Evolutionary conservation across 2,329 filamentous ascomycete species (phyloP).

Genomic region (Penicillium capsulatum): DNA sequence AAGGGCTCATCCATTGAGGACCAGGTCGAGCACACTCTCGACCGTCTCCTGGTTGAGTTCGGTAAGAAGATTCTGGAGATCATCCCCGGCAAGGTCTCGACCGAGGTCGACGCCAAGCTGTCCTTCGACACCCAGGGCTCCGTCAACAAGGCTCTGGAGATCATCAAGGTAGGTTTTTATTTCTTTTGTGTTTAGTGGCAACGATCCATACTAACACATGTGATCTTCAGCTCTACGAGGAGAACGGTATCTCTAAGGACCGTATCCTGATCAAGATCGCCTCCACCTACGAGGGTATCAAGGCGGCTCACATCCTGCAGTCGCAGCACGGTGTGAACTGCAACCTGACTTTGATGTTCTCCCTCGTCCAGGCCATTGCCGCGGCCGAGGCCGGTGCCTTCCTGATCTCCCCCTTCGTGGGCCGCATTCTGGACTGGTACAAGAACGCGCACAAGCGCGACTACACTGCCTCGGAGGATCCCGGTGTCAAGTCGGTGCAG

Average conservation of each 20-base stretch:
- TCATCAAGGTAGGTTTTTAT: slow-evolving; percentile 70
- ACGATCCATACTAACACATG: neutral
- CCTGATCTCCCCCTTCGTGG: slow-evolving; percentile 99
- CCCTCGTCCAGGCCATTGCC: slow-evolving; percentile 85
- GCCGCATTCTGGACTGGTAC: slow-evolving; percentile 99
- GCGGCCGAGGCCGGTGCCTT: slow-evolving; percentile 92
- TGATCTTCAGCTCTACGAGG: slow-evolving; percentile 76
- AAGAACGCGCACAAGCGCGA: slow-evolving; percentile 95
- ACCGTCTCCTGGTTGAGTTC: slow-evolving; percentile 94
- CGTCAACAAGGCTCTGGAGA: slow-evolving; percentile 91
- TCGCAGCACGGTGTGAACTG: slow-evolving; percentile 93
- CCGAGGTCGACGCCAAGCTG: slow-evolving; percentile 92
- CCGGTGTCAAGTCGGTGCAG: slow-evolving; percentile 91
- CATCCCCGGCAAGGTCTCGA: slow-evolving; percentile 97
- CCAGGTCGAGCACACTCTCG: slow-evolving; percentile 84
- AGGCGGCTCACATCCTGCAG: slow-evolving; percentile 96
- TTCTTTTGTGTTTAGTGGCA: too few species aligned
- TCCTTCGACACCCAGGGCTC: slow-evolving; percentile 93
- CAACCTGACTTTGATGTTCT: slow-evolving; percentile 99
- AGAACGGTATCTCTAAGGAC: slow-evolving; percentile 85
- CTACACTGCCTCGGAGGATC: slow-evolving; percentile 84
- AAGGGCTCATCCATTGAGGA: slow-evolving; percentile 64
- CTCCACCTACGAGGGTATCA: slow-evolving; percentile 99
- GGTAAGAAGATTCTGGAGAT: slow-evolving; percentile 96
- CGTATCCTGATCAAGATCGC: slow-evolving; percentile 98